Base-by-base conservation (phyloP, 345 rosid species). In the Eutrema japonicum region DNA sequence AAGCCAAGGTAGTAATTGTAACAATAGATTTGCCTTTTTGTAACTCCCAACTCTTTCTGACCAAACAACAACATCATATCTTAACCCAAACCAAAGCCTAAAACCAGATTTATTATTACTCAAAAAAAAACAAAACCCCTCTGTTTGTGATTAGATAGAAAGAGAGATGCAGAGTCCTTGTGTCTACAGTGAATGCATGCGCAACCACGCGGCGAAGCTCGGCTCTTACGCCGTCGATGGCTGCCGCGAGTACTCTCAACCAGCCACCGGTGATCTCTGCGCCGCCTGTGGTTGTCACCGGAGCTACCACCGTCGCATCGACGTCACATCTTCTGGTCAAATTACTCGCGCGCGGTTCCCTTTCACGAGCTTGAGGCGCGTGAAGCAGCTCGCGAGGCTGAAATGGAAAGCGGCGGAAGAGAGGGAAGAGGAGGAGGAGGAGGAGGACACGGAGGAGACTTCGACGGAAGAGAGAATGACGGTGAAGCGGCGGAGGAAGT, bases 271-370 rank as follows among this genome's bases (percentile, higher is more conserved):
- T 5, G 88, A 88, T 70, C 86, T 85, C 12, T 93, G 98, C 51
- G 91, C 81, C 6, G 98, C 98, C 32, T 93, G 96, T 58, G 96
- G 96, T 43, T 92, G 98, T 82, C 98, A 92, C 91, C 91, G 98
- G 66, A 92, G 87, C 85, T 92, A 90, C 90, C 98, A 93, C 87
- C 89, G 95, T 55, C 77, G 81, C 0, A 5, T 60, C 4, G 73
- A 59, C 16, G 73, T 49, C 70, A 53, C 63, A 45, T 46, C 77
- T 42, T 67, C 16, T 50, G 29, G 43, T 57, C 64, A 67, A 51
- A 69, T 27, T 49, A 74, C 66, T 13, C 64, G 56, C 52, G 57
- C 59, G 60, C 58, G 52, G 13, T 45, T 45, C 14, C 77, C 76
- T 3, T 75, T 48, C 41, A 37, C 64, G 36, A 82, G 70, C 71